These are phyloP conservation scores for Pichia cephalocereana DNA, from an alignment of 805 yeast genomes.

Conservation along the genomic window DNA sequence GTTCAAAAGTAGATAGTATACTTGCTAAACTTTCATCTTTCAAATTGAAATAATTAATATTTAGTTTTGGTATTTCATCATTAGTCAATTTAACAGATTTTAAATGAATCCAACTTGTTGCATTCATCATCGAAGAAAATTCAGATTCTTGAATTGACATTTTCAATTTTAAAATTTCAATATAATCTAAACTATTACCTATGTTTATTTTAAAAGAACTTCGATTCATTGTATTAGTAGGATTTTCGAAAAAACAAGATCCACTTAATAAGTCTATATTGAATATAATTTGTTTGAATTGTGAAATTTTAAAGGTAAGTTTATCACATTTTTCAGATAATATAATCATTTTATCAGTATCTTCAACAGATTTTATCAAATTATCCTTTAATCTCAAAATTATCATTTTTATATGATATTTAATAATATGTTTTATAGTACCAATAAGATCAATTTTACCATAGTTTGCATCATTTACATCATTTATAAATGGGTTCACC, in stretches of 20 bases:
- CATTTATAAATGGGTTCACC: constrained; percentile 9
- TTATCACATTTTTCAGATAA: constrained; percentile 14
- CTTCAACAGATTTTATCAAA: constrained; percentile 20
- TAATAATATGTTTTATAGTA: constrained; percentile 30
- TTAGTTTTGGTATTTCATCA: constrained; percentile 36
- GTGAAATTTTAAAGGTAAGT: constrained; percentile 22
- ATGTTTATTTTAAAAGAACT: constrained; percentile 25
- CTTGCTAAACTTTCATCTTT: constrained; percentile 15
- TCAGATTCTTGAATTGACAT: constrained; percentile 42
- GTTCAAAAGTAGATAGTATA: constrained; percentile 21
- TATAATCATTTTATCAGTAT: constrained; percentile 22
- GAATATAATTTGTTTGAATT: constrained; percentile 21
- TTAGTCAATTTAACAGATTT: constrained; percentile 42
- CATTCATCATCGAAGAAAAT: constrained; percentile 45
- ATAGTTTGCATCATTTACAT: constrained; percentile 9
- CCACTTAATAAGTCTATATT: constrained; percentile 31
- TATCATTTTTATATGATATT: constrained; percentile 31
- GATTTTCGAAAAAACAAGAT: constrained; percentile 34
- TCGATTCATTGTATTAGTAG: constrained; percentile 30
- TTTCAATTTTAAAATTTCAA: constrained; percentile 36
- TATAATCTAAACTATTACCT: constrained; percentile 19
- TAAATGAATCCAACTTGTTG: constrained; percentile 63
- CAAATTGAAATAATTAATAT: constrained; percentile 24
- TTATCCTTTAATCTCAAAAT: constrained; percentile 26
- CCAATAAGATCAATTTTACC: constrained; percentile 29